These are phyloP conservation scores for Begonia masoniana DNA, from an alignment of 306 rosid species.

Conservation along the genomic window DNA sequence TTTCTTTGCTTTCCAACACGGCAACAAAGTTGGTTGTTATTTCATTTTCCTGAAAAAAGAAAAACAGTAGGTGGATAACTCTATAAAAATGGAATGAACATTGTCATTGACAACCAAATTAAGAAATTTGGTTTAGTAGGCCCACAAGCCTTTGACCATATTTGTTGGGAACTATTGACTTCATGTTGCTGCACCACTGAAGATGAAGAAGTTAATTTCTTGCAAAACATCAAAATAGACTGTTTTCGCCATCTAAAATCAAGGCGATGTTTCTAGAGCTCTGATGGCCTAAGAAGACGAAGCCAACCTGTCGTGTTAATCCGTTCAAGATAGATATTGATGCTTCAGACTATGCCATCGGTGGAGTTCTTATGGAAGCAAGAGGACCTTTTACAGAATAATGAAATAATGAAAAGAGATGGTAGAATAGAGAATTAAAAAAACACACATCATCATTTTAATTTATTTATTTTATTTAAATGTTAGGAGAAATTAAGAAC, in stretches of 20 bases:
- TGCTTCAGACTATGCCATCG: no score
- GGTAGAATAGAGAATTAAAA: not conserved
- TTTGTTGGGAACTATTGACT: constrained; percentile 42
- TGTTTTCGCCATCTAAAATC: no score
- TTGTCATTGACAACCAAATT: not conserved
- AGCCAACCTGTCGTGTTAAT: not conserved
- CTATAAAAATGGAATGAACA: not conserved
- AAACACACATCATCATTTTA: no score
- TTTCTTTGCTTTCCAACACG: constrained; percentile 34
- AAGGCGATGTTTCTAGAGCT: constrained; percentile 9
- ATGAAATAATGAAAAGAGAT: not conserved
- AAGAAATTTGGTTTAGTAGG: constrained; percentile 9
- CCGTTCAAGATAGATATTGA: no score
- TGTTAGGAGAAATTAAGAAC: no score
- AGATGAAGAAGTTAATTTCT: not conserved
- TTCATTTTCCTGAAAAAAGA: constrained; percentile 29
- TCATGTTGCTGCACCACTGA: constrained; percentile 30
- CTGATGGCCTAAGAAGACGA: constrained; percentile 11
- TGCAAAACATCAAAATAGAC: not conserved
- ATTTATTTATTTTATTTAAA: no score
- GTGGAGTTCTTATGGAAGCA: not conserved
- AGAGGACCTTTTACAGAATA: not conserved
- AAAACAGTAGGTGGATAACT: constrained; percentile 1
- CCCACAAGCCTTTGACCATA: constrained; percentile 55
- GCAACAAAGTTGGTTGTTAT: constrained; percentile 37